Evolutionary conservation across 345 rosid species (phyloP).

Genomic region (Lepidium aucheri): DNA sequence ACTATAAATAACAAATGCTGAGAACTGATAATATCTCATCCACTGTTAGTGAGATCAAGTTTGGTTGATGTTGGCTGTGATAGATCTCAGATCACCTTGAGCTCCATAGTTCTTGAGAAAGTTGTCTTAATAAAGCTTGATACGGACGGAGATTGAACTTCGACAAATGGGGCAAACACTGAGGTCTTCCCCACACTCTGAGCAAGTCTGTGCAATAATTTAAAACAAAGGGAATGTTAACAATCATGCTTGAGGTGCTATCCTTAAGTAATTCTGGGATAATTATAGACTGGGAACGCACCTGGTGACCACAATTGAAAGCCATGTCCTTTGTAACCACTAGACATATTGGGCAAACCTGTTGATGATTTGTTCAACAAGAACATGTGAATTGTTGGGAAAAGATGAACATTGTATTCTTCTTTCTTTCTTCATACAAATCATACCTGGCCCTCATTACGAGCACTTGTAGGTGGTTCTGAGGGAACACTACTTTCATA

Average conservation of each 20-base stretch:
- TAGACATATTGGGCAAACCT: conserved; percentile 79
- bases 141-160: conserved; percentile 49
- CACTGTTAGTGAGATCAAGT: conserved; percentile 6
- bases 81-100: conserved; percentile 1
- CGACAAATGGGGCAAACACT: conserved; percentile 75
- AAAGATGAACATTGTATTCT: not conserved
- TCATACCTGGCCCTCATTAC: conserved; percentile 53
- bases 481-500: conserved; percentile 18
- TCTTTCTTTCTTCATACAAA: not conserved
- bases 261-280: not conserved
- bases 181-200: conserved; percentile 74
- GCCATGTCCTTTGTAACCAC: conserved; percentile 66
- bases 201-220: conserved; percentile 49
- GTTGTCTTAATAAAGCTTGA: conserved; percentile 55
- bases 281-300: not conserved
- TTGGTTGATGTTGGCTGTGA: not conserved
- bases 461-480: conserved; percentile 27
- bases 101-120: not conserved
- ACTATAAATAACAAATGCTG: not conserved
- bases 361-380: conserved; percentile 2
- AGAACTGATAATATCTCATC: conserved; percentile 1
- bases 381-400: not conserved
- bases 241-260: not conserved
- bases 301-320: conserved; percentile 84
- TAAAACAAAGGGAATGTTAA: not conserved